Evolutionary conservation across 1,139 yeast genomes (phyloP).

Genomic region (Wickerhamomyces sp.): DNA sequence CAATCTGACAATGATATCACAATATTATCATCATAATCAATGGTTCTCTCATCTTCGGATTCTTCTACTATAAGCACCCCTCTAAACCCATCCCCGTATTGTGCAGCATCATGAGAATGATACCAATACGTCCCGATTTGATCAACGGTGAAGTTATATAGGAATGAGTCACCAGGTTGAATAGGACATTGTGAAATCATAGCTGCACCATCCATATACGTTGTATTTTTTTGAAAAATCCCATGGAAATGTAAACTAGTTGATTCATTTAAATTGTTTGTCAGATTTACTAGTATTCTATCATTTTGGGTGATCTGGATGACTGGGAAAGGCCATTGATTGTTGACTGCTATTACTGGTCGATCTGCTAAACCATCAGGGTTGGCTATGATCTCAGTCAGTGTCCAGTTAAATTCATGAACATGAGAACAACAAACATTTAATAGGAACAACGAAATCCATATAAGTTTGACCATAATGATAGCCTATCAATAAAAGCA

Average conservation of each 20-base stretch:
- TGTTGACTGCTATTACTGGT: conserved; percentile 41
- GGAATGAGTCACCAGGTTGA: conserved; percentile 44
- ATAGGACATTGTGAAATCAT: conserved; percentile 59
- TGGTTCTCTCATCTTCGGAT: conserved; percentile 27
- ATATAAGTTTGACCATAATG: neutral
- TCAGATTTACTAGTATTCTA: conserved; percentile 40
- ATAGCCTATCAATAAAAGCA: too few relatives aligned
- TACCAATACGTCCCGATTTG: conserved; percentile 61
- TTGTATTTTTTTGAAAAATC: conserved; percentile 41
- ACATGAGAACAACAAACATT: conserved; percentile 24
- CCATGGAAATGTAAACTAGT: conserved; percentile 60
- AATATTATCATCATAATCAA: conserved; percentile 45
- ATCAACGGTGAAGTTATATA: conserved; percentile 46
- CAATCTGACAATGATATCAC: conserved; percentile 43
- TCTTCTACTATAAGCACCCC: conserved; percentile 47
- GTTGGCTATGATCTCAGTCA: conserved; percentile 35
- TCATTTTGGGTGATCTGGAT: conserved; percentile 43
- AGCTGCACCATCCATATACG: conserved; percentile 56
- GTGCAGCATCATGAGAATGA: conserved; percentile 54
- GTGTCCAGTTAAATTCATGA: conserved; percentile 38
- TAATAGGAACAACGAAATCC: neutral
- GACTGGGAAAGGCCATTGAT: conserved; percentile 50
- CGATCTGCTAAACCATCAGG: conserved; percentile 38
- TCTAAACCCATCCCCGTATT: conserved; percentile 55
- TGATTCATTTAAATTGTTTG: conserved; percentile 41